Evolutionary conservation across 306 rosid genomes (phyloP).

Genomic region (Dalbergia cultrata): DNA sequence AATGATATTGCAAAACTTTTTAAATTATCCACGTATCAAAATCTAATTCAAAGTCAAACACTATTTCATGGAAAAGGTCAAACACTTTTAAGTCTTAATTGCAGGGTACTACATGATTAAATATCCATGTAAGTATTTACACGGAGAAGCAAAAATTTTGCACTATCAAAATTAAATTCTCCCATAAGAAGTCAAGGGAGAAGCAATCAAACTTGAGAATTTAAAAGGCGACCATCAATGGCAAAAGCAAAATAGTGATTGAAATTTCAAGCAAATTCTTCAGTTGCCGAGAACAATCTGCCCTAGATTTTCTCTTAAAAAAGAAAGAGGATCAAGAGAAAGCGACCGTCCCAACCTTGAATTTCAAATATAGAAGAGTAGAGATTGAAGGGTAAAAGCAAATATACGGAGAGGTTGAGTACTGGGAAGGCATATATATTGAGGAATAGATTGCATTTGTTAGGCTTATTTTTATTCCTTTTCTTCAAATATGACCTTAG

Average conservation of each 20-base stretch:
- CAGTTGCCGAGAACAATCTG: neutral
- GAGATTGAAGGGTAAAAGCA: neutral
- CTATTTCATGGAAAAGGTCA: no score
- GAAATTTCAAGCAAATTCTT: neutral
- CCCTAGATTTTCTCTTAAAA: neutral
- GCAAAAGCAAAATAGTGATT: neutral
- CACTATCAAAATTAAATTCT: no score
- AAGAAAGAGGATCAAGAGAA: neutral
- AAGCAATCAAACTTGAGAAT: neutral
- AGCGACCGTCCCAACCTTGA: neutral
- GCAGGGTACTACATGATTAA: no score
- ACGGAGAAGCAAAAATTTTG: no score
- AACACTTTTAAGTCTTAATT: no score
- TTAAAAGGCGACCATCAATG: neutral
- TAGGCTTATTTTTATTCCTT: neutral
- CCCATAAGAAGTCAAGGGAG: no score
- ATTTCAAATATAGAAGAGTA: neutral
- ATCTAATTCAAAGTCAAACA: no score
- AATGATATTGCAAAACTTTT: no score
- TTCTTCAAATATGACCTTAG: neutral
- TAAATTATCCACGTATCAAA: no score
- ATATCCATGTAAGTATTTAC: no score
- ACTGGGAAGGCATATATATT: neutral
- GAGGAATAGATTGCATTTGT: neutral
- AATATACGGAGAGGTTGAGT: neutral